Percentiles rank a stretch among this genome's conserved stretches.
phyloP scores from a whole-genome alignment of 257 asterid genomes.

The Solanum appendiculatum region DNA sequence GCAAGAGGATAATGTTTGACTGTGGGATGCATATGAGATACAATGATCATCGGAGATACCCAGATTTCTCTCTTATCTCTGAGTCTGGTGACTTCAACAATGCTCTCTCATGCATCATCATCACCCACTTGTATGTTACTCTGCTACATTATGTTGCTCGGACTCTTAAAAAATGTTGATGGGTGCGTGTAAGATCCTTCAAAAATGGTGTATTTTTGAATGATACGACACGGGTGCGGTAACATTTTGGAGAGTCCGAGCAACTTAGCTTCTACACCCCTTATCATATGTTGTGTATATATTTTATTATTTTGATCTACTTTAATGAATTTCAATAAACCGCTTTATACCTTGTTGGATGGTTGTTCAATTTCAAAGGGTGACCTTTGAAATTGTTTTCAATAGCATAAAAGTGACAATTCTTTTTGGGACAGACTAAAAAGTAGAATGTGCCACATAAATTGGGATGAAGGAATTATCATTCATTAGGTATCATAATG shows the following conservation, averaged over 20 bases:
- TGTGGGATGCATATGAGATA: slow-evolving; percentile 98
- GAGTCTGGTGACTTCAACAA: slow-evolving; percentile 37
- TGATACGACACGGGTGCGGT: too few species aligned
- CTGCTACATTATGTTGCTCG: neutral
- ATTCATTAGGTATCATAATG: neutral
- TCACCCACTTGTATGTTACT: slow-evolving; percentile 59
- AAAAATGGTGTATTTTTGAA: too few species aligned
- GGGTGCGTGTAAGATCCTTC: too few species aligned
- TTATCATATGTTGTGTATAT: neutral
- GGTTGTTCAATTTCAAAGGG: too few species aligned
- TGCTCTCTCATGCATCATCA: slow-evolving; percentile 64
- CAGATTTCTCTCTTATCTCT: slow-evolving; percentile 63
- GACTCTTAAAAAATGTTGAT: too few species aligned
- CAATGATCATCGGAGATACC: slow-evolving; percentile 56
- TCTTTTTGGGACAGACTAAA: neutral
- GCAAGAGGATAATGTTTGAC: slow-evolving; percentile 87
- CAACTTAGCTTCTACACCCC: neutral
- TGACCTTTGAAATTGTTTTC: too few species aligned
- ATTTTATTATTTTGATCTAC: neutral
- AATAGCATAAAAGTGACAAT: neutral
- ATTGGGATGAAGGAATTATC: neutral
- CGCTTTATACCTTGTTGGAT: neutral
- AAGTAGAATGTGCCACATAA: neutral
- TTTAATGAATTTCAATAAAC: neutral
- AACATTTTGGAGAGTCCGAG: too few species aligned